Evolutionary conservation across 1,139 yeast genomes (phyloP).

Genomic region (Candida glucosophila): DNA sequence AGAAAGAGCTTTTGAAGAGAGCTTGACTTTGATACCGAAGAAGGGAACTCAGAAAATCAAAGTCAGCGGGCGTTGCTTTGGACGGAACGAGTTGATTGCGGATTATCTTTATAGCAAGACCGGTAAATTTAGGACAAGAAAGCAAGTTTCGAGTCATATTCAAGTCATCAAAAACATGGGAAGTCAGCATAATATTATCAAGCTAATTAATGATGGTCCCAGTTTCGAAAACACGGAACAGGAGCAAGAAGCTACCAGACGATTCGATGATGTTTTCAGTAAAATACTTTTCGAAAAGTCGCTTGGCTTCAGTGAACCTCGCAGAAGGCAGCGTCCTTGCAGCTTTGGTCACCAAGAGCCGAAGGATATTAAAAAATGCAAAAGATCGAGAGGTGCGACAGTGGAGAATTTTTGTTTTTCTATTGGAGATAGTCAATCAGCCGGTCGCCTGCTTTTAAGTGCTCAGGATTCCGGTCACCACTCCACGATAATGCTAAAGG

Average conservation of each 20-base stretch:
- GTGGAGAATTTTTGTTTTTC: constrained; percentile 29
- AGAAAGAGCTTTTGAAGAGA: constrained; percentile 82
- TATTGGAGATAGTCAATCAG: constrained; percentile 15
- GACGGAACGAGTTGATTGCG: constrained; percentile 85
- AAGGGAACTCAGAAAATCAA: constrained; percentile 83
- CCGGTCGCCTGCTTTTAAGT: constrained; percentile 21
- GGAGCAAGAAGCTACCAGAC: constrained; percentile 24
- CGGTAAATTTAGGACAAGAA: constrained; percentile 74
- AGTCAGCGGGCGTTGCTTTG: constrained; percentile 77
- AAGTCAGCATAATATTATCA: constrained; percentile 41
- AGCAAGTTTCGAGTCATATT: constrained; percentile 87
- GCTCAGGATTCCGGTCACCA: constrained; percentile 16
- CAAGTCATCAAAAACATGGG: constrained; percentile 80
- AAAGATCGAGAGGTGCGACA: constrained; percentile 4
- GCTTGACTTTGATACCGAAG: constrained; percentile 73
- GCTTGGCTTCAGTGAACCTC: constrained; percentile 24
- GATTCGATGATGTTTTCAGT: constrained; percentile 47
- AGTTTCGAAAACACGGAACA: constrained; percentile 24
- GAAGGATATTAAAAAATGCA: constrained; percentile 2
- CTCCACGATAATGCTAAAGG: constrained; percentile 31
- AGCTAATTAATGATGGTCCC: constrained; percentile 53
- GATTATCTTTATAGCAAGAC: constrained; percentile 75
- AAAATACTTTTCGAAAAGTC: constrained; percentile 48
- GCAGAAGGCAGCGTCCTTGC: background rate
- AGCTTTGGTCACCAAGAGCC: background rate